Evolutionary conservation across 768 basidiomycete genomes (phyloP).

Genomic region (Psilocybe cubensis): DNA sequence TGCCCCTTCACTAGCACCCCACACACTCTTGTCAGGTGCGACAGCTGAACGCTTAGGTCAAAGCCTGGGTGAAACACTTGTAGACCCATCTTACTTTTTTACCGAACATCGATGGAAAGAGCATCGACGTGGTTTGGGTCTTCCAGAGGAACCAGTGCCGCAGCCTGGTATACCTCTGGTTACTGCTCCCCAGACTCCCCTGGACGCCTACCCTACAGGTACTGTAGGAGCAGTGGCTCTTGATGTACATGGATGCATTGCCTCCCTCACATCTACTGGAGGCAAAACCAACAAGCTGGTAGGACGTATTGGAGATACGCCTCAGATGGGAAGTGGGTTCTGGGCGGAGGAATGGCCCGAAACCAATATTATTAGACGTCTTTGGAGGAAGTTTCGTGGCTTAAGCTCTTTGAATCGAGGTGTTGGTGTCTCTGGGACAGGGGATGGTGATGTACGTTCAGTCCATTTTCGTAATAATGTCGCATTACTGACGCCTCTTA

Average conservation of each 20-base stretch:
- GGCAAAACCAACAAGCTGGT: conserved; percentile 84
- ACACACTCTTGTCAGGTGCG: conserved; percentile 70
- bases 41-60: conserved; percentile 66
- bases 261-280: conserved; percentile 77
- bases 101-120: conserved; percentile 78
- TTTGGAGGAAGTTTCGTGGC: conserved; percentile 34
- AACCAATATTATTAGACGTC: conserved; percentile 29
- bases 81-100: conserved; percentile 80
- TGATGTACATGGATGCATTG: conserved; percentile 74
- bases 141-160: conserved; percentile 69
- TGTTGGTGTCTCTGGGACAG: conserved; percentile 83
- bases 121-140: conserved; percentile 71
- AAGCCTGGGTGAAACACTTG: conserved; percentile 56
- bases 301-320: conserved; percentile 85
- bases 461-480: neutral
- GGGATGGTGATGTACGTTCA: conserved; percentile 75
- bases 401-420: conserved; percentile 33
- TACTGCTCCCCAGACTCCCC: conserved; percentile 16
- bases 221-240: conserved; percentile 88
- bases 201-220: conserved; percentile 71
- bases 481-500: conserved; percentile 28
- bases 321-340: conserved; percentile 75
- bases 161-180: conserved; percentile 7
- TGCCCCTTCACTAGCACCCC: conserved; percentile 60
- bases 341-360: conserved; percentile 82